Evolutionary conservation across 371 early-diverging fungal genomes (phyloP), one percentile per base, ranked within the genome.

Genomic region (Dinochytrium kinnereticum): DNA sequence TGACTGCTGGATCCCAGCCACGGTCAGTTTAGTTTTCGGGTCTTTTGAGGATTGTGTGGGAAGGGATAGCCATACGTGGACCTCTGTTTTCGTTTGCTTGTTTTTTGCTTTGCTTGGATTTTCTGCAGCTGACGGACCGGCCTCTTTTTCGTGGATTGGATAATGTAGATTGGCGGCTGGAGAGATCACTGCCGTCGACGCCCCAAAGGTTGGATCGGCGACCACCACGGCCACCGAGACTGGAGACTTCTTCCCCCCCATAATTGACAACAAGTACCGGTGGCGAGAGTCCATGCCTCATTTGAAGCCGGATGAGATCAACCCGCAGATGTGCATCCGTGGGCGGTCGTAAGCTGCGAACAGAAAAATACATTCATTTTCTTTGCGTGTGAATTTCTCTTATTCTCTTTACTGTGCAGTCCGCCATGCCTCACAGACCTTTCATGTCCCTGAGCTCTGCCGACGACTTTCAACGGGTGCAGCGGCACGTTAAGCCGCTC

Each of bases 251-350:
- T 64, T 78, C 34, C 80, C 81, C 2, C 81, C 81, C 30, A 69
- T 82, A 34, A 78, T 82, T 73, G 78, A 82, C 76, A 70, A 71
- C 26, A 59, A 70, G 21, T 78, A 82, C 75, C 26, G 70, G 10
- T 84, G 76, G 76, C 71, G 15, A 24, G 34, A 50, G 13, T 26
- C 79, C 15, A 68, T 77, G 71, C 81, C 80, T 7, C 80, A 80
- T 53, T 68, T 84, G 26, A 51, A 76, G 69, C 75, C 84, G 3
- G 59, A 74, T 50, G 79, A 68, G 24, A 65, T 70, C 40, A 82
- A 82, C 80, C 80, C 82, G 1, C 72, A 84, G 15, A 65, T 81
- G 28, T 44, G 50, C 40, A 78, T 84, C 64, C 73, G 72, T n/a
- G 82, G 80, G n/a, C 67, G 71, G 34, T 73, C 40, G 30, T 82